These are phyloP conservation scores for Polyporus tsugae DNA, from an alignment of 1,284 basidiomycete genomes.

Conservation along the genomic window DNA sequence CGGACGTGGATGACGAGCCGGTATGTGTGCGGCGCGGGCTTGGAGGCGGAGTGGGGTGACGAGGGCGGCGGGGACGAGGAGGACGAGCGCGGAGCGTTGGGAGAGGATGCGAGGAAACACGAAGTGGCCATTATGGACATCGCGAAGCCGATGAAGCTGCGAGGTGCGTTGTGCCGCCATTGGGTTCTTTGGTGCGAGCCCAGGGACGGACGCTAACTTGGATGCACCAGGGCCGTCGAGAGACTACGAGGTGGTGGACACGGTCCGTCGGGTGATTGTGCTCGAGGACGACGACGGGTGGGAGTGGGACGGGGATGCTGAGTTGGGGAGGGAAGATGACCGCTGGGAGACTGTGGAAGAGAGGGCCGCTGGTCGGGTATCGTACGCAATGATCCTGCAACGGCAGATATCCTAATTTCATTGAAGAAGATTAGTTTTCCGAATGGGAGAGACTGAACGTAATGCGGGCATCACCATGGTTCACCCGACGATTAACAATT, in stretches of 20 bases:
- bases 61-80: background rate
- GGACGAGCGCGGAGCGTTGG: background rate
- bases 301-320: background rate
- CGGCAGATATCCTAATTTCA: background rate
- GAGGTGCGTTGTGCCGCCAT: conserved; percentile 11
- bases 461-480: no score
- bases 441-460: background rate
- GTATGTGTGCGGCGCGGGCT: conserved; percentile 16
- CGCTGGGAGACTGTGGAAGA: conserved; percentile 9
- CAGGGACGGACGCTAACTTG: background rate
- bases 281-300: conserved; percentile 12
- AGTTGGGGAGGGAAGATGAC: background rate
- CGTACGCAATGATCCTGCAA: conserved; percentile 18
- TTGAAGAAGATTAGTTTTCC: background rate
- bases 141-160: conserved; percentile 27
- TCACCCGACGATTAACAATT: no score
- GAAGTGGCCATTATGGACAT: conserved; percentile 29
- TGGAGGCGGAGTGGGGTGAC: conserved; percentile 6
- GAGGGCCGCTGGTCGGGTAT: background rate
- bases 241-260: conserved; percentile 9
- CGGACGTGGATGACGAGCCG: conserved; percentile 21
- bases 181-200: background rate
- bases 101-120: background rate
- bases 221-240: background rate
- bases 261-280: background rate